These are phyloP conservation scores for Vaccinium vitisidaea DNA, from an alignment of 148 eudicot genomes.

Conservation along the genomic window DNA sequence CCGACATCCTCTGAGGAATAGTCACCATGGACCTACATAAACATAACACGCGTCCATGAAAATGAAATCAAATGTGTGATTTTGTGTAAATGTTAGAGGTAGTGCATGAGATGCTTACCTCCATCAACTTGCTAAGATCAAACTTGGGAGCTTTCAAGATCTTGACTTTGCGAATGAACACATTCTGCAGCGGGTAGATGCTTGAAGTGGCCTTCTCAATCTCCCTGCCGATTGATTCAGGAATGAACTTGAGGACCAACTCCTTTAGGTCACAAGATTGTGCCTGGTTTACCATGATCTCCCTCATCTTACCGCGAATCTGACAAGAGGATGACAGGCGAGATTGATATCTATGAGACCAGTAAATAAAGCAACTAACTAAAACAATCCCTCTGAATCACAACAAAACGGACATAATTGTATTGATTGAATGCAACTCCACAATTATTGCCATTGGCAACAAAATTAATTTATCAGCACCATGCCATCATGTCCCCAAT, in stretches of 20 bases:
- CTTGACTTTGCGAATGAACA: slow-evolving; percentile 77
- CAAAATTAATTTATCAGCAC: not conserved
- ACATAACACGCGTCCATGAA: slow-evolving; percentile 10
- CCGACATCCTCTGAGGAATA: slow-evolving; percentile 63
- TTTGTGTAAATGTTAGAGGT: not conserved
- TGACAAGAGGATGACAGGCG: slow-evolving; percentile 1
- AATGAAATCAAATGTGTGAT: not conserved
- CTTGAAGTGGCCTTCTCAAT: slow-evolving; percentile 82
- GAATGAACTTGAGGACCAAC: slow-evolving; percentile 75
- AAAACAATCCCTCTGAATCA: not conserved
- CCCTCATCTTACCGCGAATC: slow-evolving; percentile 90
- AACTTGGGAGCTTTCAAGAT: slow-evolving; percentile 88
- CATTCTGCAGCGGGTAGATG: slow-evolving; percentile 84
- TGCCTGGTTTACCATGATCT: slow-evolving; percentile 85
- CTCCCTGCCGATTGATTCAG: slow-evolving; percentile 82
- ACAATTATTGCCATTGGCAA: not conserved
- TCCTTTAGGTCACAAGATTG: slow-evolving; percentile 81
- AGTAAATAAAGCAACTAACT: not conserved
- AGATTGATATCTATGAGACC: not conserved
- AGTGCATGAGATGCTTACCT: slow-evolving; percentile 31
- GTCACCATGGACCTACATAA: slow-evolving; percentile 72
- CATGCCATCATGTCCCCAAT: not conserved
- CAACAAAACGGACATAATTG: not conserved
- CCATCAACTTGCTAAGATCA: slow-evolving; percentile 85
- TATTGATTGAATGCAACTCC: not conserved